Conservation (phyloP, 805 yeast genomes). For the Ogataea nitratoaversa region DNA sequence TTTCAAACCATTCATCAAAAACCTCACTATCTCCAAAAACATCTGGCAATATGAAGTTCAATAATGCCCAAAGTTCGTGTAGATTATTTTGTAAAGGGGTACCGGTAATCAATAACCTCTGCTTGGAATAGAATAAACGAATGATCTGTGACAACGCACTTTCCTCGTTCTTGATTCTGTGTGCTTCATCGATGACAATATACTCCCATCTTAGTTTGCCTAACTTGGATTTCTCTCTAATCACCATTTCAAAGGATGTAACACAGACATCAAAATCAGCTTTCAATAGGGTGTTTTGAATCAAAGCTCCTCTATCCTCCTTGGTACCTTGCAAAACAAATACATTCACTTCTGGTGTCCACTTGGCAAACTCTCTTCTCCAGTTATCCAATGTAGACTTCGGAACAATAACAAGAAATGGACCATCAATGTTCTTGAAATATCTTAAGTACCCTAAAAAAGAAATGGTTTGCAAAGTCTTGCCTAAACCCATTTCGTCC, state of each 20-base stretch:
- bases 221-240: conserved; percentile 77
- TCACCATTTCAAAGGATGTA: conserved; percentile 90
- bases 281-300: conserved; percentile 54
- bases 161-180: conserved; percentile 92
- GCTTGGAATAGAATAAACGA: conserved; percentile 78
- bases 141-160: conserved; percentile 90
- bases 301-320: conserved; percentile 63
- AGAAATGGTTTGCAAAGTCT: conserved; percentile 90
- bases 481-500: conserved; percentile 98
- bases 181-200: conserved; percentile 93
- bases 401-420: conserved; percentile 88
- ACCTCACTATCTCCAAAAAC: conserved; percentile 88
- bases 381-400: conserved; percentile 95
- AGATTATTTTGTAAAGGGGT: conserved; percentile 93
- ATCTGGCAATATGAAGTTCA: conserved; percentile 88
- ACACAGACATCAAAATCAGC: conserved; percentile 87
- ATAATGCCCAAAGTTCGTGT: conserved; percentile 94
- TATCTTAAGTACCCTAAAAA: conserved; percentile 86
- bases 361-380: conserved; percentile 88
- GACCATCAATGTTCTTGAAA: conserved; percentile 76
- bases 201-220: conserved; percentile 91
- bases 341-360: conserved; percentile 94
- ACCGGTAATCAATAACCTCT: conserved; percentile 86
- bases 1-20: conserved; percentile 91
- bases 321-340: conserved; percentile 86